phyloP scores from a whole-genome alignment of 192 early-diverging fungal species.

The Coemansia sp. region DNA sequence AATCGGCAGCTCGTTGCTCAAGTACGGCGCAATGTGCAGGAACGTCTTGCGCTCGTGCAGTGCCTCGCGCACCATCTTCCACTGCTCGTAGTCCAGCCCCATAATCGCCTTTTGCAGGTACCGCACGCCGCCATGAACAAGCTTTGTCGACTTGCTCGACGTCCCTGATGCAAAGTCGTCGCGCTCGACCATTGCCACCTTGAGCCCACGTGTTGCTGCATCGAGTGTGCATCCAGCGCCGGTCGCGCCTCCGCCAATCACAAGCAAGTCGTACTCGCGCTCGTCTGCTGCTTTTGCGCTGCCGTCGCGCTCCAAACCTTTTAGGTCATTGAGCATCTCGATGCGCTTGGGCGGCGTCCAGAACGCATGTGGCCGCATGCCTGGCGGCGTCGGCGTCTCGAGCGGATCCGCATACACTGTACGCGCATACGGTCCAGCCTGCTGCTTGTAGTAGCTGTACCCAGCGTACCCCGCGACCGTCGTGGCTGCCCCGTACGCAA shows the following conservation, averaged over 20 bases:
- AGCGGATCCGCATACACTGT: conserved; percentile 41
- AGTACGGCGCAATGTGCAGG: conserved; percentile 93
- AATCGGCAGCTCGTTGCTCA: conserved; percentile 90
- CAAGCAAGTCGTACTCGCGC: conserved; percentile 76
- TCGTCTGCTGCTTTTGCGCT: conserved; percentile 38
- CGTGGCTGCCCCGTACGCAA: conserved; percentile 30
- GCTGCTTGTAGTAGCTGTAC: conserved; percentile 23
- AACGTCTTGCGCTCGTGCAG: conserved; percentile 93
- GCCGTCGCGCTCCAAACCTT: conserved; percentile 49
- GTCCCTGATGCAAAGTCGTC: conserved; percentile 96
- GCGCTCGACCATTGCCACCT: conserved; percentile 90
- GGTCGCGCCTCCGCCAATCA: conserved; percentile 96
- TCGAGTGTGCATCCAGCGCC: conserved; percentile 90
- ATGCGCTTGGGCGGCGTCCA: conserved; percentile 74
- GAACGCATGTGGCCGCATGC: conserved; percentile 62
- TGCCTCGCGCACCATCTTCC: conserved; percentile 92
- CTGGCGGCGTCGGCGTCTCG: conserved; percentile 31
- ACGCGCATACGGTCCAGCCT: conserved; percentile 1
- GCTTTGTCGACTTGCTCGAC: conserved; percentile 87
- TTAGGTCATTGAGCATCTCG: conserved; percentile 70
- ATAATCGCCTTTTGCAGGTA: conserved; percentile 96
- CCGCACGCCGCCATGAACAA: conserved; percentile 96
- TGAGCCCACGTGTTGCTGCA: conserved; percentile 88
- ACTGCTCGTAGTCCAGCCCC: conserved; percentile 94
- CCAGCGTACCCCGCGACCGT: conserved; percentile 19